Conservation (phyloP, 192 early-diverging fungal genomes). For the Backusella westeae region DNA sequence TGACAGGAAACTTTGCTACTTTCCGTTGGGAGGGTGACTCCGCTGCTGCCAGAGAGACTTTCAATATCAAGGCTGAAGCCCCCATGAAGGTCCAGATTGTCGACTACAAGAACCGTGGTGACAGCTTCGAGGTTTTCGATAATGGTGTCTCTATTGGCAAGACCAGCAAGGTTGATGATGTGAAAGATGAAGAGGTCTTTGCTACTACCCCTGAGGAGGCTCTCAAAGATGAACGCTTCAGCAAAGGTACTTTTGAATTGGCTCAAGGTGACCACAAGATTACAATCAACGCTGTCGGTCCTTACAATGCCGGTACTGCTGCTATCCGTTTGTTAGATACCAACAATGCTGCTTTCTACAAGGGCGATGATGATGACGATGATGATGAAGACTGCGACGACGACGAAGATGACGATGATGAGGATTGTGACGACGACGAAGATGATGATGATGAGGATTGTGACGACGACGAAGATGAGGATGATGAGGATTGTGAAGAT, state of each 20-base stretch:
- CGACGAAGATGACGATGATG: neutral
- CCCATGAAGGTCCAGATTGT: slow-evolving; percentile 24
- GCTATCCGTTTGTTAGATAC: slow-evolving; percentile 27
- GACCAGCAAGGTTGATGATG: slow-evolving; percentile 13
- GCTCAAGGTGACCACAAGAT: slow-evolving; percentile 31
- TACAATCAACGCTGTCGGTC: slow-evolving; percentile 25
- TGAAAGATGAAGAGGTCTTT: slow-evolving; percentile 18
- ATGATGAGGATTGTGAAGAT: neutral
- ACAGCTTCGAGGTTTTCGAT: slow-evolving; percentile 31
- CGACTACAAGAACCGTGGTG: slow-evolving; percentile 36
- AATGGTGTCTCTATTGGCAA: slow-evolving; percentile 24
- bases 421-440: neutral
- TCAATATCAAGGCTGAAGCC: slow-evolving; percentile 13
- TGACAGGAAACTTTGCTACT: slow-evolving; percentile 17
- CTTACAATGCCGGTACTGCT: slow-evolving; percentile 29
- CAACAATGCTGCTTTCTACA: slow-evolving; percentile 9
- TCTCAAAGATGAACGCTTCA: slow-evolving; percentile 24
- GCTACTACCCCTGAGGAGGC: slow-evolving; percentile 34
- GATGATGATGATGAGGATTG: neutral
- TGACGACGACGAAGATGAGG: neutral
- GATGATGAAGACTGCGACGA: neutral
- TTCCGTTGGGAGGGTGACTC: slow-evolving; percentile 29
- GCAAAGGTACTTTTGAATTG: slow-evolving; percentile 28
- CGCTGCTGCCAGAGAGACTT: slow-evolving; percentile 20
- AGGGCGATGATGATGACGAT: neutral